phyloP scores from a whole-genome alignment of 2,329 filamentous ascomycete species.

The Tolypocladium album region DNA sequence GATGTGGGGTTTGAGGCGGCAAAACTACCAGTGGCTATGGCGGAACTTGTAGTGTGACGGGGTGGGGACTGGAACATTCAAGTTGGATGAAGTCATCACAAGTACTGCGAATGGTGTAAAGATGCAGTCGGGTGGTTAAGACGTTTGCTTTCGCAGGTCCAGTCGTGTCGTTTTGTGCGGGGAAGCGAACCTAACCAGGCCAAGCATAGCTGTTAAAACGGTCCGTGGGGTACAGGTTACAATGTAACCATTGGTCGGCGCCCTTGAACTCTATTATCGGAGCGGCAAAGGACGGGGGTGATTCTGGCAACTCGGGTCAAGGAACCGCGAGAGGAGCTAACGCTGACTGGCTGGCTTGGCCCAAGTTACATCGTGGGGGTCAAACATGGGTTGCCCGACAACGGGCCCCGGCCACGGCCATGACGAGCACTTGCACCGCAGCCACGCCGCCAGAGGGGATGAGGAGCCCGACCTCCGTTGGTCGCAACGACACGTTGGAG shows the following conservation, averaged over 20 bases:
- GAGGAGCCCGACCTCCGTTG: neutral
- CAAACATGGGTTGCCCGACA: neutral
- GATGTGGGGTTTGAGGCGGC: too few relatives aligned
- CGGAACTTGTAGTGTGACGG: too few relatives aligned
- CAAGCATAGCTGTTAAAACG: neutral
- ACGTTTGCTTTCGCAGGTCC: too few relatives aligned
- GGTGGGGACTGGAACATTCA: too few relatives aligned
- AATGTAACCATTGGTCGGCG: neutral
- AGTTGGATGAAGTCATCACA: too few relatives aligned
- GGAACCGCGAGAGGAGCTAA: neutral
- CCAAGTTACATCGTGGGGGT: conserved; percentile 2
- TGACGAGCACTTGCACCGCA: neutral
- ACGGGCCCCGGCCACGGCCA: neutral
- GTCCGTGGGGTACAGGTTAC: neutral
- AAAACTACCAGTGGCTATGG: too few relatives aligned
- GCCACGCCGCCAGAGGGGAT: neutral
- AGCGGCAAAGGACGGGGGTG: neutral
- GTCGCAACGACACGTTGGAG: neutral
- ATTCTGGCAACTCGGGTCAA: neutral
- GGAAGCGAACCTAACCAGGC: too few relatives aligned
- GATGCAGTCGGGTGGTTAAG: too few relatives aligned
- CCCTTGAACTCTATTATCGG: neutral
- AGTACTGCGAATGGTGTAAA: too few relatives aligned
- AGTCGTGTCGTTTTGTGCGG: too few relatives aligned
- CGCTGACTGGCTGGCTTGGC: neutral